phyloP scores from a whole-genome alignment of 2,329 filamentous ascomycete species.

The Cladosporium sp. region DNA sequence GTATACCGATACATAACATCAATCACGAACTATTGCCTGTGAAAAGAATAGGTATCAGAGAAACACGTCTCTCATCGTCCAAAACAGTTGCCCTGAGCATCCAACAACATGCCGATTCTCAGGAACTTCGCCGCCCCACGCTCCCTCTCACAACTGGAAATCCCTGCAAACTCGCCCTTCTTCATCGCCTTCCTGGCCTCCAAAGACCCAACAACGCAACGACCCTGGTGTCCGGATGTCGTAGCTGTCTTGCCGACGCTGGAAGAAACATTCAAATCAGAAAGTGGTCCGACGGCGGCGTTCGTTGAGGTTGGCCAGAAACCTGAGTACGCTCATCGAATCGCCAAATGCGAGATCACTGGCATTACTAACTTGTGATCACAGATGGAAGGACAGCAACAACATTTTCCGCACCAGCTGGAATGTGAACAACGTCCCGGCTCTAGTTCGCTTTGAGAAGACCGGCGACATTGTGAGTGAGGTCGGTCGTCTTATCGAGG shows the following conservation, averaged over 20 bases:
- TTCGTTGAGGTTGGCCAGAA: conserved; percentile 20
- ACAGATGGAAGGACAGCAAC: conserved; percentile 18
- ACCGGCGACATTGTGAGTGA: conserved; percentile 12
- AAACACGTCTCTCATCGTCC: too few relatives aligned
- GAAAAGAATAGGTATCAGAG: too few relatives aligned
- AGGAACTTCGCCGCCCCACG: too few relatives aligned
- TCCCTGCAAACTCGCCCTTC: conserved; percentile 1
- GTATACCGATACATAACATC: too few relatives aligned
- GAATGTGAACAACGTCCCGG: conserved; percentile 17
- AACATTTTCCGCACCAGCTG: conserved; percentile 12
- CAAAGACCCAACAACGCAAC: conserved; percentile 16
- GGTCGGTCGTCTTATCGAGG: conserved; percentile 18
- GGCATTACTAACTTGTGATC: neutral
- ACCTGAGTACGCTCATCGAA: conserved; percentile 13
- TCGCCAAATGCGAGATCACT: too few relatives aligned
- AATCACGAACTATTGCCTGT: too few relatives aligned
- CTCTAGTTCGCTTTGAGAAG: conserved; percentile 17
- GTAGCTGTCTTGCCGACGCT: conserved; percentile 16
- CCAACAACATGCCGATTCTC: too few relatives aligned
- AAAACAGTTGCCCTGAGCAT: too few relatives aligned
- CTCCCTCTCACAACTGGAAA: too few relatives aligned
- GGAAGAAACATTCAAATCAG: conserved; percentile 14
- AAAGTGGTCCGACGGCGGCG: conserved; percentile 14
- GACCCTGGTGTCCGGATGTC: conserved; percentile 22
- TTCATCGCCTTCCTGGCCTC: conserved; percentile 21